Evolutionary conservation across 352 stramenopile genomes (phyloP), one percentile per base, ranked within the genome.

Genomic region (Phytophthora uliginosa): DNA sequence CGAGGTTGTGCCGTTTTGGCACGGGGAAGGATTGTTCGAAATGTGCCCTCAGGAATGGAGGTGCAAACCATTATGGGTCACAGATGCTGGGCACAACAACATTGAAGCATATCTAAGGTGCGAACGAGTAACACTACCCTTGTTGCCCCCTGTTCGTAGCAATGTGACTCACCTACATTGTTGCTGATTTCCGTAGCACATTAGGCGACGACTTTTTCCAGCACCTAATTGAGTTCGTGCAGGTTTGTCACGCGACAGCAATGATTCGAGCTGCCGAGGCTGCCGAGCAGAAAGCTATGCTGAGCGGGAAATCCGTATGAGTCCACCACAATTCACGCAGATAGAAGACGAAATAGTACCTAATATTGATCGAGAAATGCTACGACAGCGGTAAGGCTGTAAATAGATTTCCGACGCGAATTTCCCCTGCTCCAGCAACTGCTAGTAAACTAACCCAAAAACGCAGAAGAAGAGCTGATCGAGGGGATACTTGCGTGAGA

Each of bases 1-100:
- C 81, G 98, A 99, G 86, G 96, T 99, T 5, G 97, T 99, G 20
- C 98, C 98, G 2, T 99, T 99, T 77, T 99, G 97, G 96, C 97
- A 99, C 62, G 97, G 97, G 9, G 91, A 98, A 81, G 88, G 86
- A 47, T 68, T 99, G 8, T 99, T 99, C 68, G 79, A 99, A 53
- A 87, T 89, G 54, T 95, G 97, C 54, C 80, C 79, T 31, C 93
- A 98, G 71, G 85, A 95, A 47, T 99, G 96, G 96, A 84, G 97
- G 42, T 98, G 90, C 62, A 98, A 98, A 73, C 98, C 98, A 6
- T 98, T 99, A 61, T 99, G 98, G 97, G 97, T 99, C 6, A 91
- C 97, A 13, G 96, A 98, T 63, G 97, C 96, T 3, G 98, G 98
- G 0, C 98, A 99, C 75, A 99, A 99, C 79, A 99, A 99, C 75